These are phyloP conservation scores for Cladosporium phlei DNA, from an alignment of 2,329 filamentous ascomycete genomes.

Conservation along the genomic window DNA sequence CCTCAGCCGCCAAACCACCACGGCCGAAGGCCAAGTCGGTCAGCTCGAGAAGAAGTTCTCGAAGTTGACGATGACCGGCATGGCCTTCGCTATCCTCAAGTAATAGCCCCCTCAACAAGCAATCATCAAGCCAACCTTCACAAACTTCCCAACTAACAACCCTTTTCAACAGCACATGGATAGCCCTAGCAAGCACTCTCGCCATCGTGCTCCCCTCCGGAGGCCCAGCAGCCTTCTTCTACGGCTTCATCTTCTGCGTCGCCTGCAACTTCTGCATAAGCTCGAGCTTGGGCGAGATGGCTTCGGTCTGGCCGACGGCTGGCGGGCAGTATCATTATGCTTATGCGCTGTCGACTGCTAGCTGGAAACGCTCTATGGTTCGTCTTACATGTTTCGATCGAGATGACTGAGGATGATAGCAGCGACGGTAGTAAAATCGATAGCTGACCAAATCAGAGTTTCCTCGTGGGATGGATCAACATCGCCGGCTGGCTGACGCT, in stretches of 20 bases:
- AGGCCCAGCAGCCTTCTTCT: constrained; percentile 62
- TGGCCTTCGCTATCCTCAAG: constrained; percentile 56
- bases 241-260: constrained; percentile 52
- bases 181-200: constrained; percentile 50
- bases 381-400: not conserved
- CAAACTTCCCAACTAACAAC: too few relatives aligned
- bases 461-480: constrained; percentile 54
- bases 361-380: constrained; percentile 3
- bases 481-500: constrained; percentile 62
- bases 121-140: too few relatives aligned
- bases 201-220: constrained; percentile 60
- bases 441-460: not conserved
- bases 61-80: constrained; percentile 51
- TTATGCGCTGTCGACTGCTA: not conserved
- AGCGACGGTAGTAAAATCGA: too few relatives aligned
- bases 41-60: constrained; percentile 50
- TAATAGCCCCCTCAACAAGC: too few relatives aligned
- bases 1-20: not conserved
- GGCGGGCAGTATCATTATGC: constrained; percentile 58
- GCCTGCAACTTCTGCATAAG: constrained; percentile 63
- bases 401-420: too few relatives aligned
- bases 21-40: constrained; percentile 25
- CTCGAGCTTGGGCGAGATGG: constrained; percentile 62
- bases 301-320: constrained; percentile 57
- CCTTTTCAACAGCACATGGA: constrained; percentile 49